Conservation (phyloP, 768 basidiomycete genomes). For the Calocybe cyanea region DNA sequence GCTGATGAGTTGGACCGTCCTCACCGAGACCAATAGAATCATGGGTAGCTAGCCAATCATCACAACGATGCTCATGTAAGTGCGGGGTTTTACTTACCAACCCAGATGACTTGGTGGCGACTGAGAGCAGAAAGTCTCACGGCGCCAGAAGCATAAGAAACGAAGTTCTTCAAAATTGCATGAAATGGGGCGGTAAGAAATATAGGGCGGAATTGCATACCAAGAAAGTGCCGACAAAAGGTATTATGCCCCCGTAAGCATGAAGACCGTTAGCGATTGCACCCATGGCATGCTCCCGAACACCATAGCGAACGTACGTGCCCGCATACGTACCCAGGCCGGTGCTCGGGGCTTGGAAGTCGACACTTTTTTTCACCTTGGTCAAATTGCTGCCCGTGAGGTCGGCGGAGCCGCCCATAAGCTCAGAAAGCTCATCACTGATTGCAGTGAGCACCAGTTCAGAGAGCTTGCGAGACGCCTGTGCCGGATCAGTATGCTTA, state of each 20-base stretch:
- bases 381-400: conserved; percentile 92
- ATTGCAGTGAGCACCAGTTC: conserved; percentile 83
- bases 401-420: conserved; percentile 88
- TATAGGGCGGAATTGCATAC: conserved; percentile 31
- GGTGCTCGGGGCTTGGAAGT: conserved; percentile 90
- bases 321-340: conserved; percentile 82
- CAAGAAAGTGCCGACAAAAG: conserved; percentile 90
- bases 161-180: conserved; percentile 64
- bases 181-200: conserved; percentile 7
- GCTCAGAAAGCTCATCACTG: conserved; percentile 73
- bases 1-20: conserved; percentile 96
- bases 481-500: conserved; percentile 77
- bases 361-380: conserved; percentile 75
- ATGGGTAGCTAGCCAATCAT: conserved; percentile 65
- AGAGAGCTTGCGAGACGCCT: conserved; percentile 89
- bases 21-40: conserved; percentile 92
- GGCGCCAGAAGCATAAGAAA: conserved; percentile 91
- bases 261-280: conserved; percentile 89
- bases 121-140: conserved; percentile 88
- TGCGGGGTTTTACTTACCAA: conserved; percentile 51
- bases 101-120: conserved; percentile 89
- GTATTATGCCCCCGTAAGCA: conserved; percentile 90
- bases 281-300: conserved; percentile 96
- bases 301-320: conserved; percentile 93
- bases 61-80: background rate